These are phyloP conservation scores for Thalassiosira livingstoniorum DNA, from an alignment of 352 stramenopile genomes.

Conservation along the genomic window DNA sequence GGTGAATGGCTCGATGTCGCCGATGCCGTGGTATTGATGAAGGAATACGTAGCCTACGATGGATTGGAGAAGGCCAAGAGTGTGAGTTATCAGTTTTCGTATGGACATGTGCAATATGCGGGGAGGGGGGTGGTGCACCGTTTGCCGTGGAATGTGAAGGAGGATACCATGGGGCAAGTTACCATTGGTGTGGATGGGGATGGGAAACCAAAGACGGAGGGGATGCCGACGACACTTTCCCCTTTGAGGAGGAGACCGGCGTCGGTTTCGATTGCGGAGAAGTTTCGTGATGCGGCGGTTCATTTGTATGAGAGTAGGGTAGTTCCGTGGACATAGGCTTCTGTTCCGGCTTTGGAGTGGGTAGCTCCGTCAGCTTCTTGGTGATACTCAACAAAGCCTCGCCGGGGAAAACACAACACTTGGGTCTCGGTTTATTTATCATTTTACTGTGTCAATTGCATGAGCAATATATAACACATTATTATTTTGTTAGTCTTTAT, in stretches of 20 bases:
- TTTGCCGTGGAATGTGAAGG: slow-evolving; percentile 74
- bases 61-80: slow-evolving; percentile 89
- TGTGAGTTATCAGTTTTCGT: slow-evolving; percentile 84
- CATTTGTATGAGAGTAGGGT: slow-evolving; percentile 50
- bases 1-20: slow-evolving; percentile 98
- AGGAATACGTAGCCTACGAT: slow-evolving; percentile 93
- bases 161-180: slow-evolving; percentile 37
- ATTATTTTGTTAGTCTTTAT: too few species aligned
- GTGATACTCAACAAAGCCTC: too few species aligned
- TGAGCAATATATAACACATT: too few species aligned
- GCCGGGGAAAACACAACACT: too few species aligned
- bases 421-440: too few species aligned
- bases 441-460: too few species aligned
- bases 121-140: slow-evolving; percentile 83
- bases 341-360: too few species aligned
- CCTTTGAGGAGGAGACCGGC: slow-evolving; percentile 56
- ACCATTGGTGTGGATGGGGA: slow-evolving; percentile 24
- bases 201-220: neutral
- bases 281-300: slow-evolving; percentile 50
- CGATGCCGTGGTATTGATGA: slow-evolving; percentile 96
- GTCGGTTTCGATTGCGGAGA: slow-evolving; percentile 23
- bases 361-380: too few species aligned
- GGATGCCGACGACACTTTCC: slow-evolving; percentile 31
- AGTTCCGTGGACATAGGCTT: too few species aligned
- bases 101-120: slow-evolving; percentile 86